A percentile compares a stretch with the other conserved stretches of the same genome.
Evolutionary conservation across 2,329 filamentous ascomycete species (phyloP).

Genomic region (Venturia asperata): DNA sequence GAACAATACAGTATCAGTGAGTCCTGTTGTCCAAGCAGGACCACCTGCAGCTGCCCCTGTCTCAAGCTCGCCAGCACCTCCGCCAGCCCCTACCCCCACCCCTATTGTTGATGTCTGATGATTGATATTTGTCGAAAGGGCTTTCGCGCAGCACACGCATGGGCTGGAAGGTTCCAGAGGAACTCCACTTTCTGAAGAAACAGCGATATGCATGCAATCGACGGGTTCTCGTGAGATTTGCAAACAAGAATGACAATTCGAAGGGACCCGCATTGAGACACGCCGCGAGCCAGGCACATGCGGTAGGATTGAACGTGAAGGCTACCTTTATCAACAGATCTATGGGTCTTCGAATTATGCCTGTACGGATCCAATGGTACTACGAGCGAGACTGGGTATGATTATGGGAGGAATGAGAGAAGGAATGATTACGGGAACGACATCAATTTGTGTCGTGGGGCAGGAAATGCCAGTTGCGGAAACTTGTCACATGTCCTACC

Average conservation of each 20-base stretch:
- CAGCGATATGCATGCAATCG: neutral
- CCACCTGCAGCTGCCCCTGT: constrained; percentile 19
- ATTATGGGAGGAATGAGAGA: neutral
- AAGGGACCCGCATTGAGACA: neutral
- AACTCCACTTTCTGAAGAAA: neutral
- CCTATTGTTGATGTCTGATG: constrained; percentile 6
- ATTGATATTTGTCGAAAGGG: neutral
- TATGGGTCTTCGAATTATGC: neutral
- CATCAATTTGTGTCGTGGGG: constrained; percentile 1
- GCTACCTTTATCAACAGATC: neutral
- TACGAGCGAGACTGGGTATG: neutral
- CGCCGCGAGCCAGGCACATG: neutral
- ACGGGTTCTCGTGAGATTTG: neutral
- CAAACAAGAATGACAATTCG: neutral
- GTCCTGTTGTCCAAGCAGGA: constrained; percentile 6
- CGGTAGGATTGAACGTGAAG: neutral
- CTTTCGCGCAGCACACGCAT: neutral
- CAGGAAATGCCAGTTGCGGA: neutral
- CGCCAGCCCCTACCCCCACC: neutral
- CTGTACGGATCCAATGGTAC: neutral
- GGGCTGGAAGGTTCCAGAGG: neutral
- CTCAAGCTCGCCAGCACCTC: constrained; percentile 4
- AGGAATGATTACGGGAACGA: neutral
- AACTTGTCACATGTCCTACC: neutral
- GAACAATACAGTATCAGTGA: constrained; percentile 7